Conservation (phyloP, 768 basidiomycete species). For the Collybia sp. region DNA sequence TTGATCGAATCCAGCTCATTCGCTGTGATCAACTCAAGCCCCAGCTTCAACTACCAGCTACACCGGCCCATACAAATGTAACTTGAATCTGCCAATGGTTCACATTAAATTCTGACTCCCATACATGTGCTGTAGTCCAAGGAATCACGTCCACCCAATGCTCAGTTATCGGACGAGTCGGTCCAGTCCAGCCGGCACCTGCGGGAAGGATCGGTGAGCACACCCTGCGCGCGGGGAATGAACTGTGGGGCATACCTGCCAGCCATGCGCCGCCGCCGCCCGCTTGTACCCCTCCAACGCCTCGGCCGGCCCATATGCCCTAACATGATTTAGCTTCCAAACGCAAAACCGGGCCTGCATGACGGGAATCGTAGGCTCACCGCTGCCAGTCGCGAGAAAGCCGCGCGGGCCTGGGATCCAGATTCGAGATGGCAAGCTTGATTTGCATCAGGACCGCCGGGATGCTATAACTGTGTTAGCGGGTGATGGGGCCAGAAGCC, state of each 20-base stretch:
- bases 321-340: slow-evolving; percentile 7
- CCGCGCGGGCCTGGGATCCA: slow-evolving; percentile 60
- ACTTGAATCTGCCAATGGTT: no score
- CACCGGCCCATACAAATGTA: no score
- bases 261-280: slow-evolving; percentile 60
- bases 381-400: slow-evolving; percentile 46
- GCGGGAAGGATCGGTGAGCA: neutral
- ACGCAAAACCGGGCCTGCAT: slow-evolving; percentile 1
- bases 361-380: slow-evolving; percentile 23
- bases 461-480: slow-evolving; percentile 23
- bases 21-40: no score
- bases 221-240: no score
- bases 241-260: slow-evolving; percentile 38
- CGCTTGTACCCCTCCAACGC: slow-evolving; percentile 60
- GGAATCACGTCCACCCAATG: no score
- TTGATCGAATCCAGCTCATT: no score
- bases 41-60: no score
- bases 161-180: neutral
- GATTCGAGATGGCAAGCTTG: slow-evolving; percentile 62
- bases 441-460: slow-evolving; percentile 58
- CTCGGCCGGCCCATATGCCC: slow-evolving; percentile 49
- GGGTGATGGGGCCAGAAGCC: neutral
- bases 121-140: no score
- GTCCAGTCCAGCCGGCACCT: neutral
- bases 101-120: no score